Evolutionary conservation across 2,329 filamentous ascomycete species (phyloP), one percentile per base, ranked within the genome.

Genomic region (Botrytis squamosa): DNA sequence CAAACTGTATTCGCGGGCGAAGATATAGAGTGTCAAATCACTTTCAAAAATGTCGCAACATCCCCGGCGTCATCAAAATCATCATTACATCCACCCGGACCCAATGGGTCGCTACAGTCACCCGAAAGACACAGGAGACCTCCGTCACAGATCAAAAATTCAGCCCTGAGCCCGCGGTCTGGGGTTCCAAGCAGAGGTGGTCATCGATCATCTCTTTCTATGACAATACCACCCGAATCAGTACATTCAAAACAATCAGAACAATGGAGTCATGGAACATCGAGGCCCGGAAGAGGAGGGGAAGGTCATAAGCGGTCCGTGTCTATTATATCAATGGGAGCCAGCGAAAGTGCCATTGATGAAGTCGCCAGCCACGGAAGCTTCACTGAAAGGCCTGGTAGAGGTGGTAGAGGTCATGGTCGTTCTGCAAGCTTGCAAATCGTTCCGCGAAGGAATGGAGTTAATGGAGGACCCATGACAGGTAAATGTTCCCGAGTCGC

Each of bases 1-100:
- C 91, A 95, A 83, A 95, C 93, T 75, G 93, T 99, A 80, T 99
- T 98, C 84, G 93, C 96, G 73, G 96, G 96, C 83, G 96, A 99
- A 86, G 92, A 97, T 81, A 89, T 98, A 81, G 93, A 95, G 84
- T 98, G 96, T 84, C 94, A 91, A 78, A 97, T 99, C 82, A 98
- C 93, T 69, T 99, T 99, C 85, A 95, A 92, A 84, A 99, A 99
- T 82, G 88, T 95, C 76, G 80, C 80, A 40, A 75, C 76, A 40
- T 69, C 73, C 40, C 76, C 78, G 52, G 52, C 71, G 20, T 74
- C 78, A 22, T 74, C 78, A 55, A 77, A 75, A 69, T 67, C 77
- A 65, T 77, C 77, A 18, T 66, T 78, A 69, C 78, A 78, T 74
- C 72, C 78, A 60, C 71, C 77, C 46, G 73, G 74, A 10, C 74